Evolutionary conservation across 768 basidiomycete species (phyloP).

Genomic region (Amanita thiersii): DNA sequence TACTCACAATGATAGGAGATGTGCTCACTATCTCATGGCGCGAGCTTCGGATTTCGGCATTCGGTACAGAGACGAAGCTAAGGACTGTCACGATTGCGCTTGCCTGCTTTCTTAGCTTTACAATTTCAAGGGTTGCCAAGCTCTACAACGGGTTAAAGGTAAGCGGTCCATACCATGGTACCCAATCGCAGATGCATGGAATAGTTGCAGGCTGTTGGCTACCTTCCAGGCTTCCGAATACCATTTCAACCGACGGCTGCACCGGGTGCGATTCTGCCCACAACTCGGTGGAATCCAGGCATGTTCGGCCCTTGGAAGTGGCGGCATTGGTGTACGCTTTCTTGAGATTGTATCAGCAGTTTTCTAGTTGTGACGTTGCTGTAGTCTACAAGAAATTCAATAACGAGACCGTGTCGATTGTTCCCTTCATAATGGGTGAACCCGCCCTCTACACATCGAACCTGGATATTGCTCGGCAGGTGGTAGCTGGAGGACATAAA

Average conservation of each 20-base stretch:
- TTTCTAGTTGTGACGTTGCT: not conserved
- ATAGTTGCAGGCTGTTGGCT: conserved; percentile 15
- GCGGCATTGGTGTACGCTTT: too few species aligned
- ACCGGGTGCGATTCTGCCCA: conserved; percentile 18
- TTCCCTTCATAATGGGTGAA: conserved; percentile 28
- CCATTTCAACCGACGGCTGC: conserved; percentile 20
- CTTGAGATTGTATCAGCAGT: too few species aligned
- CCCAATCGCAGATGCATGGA: too few species aligned
- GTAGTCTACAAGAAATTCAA: conserved; percentile 27
- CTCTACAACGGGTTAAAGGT: too few species aligned
- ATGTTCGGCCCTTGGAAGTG: conserved; percentile 16
- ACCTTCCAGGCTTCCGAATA: conserved; percentile 17
- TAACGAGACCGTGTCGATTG: conserved; percentile 31
- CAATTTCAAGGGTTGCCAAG: too few species aligned
- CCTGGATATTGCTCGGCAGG: conserved; percentile 38
- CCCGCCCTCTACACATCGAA: conserved; percentile 34
- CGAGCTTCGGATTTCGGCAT: too few species aligned
- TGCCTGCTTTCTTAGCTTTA: too few species aligned
- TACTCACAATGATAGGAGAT: too few species aligned
- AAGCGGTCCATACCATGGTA: too few species aligned
- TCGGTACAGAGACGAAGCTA: too few species aligned
- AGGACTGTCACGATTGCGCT: too few species aligned
- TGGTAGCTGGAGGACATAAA: conserved; percentile 29
- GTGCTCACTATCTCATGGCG: too few species aligned
- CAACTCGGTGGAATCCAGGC: conserved; percentile 21